phyloP scores from a whole-genome alignment of 176 grass and related monocot species.

The Secale cereale region DNA sequence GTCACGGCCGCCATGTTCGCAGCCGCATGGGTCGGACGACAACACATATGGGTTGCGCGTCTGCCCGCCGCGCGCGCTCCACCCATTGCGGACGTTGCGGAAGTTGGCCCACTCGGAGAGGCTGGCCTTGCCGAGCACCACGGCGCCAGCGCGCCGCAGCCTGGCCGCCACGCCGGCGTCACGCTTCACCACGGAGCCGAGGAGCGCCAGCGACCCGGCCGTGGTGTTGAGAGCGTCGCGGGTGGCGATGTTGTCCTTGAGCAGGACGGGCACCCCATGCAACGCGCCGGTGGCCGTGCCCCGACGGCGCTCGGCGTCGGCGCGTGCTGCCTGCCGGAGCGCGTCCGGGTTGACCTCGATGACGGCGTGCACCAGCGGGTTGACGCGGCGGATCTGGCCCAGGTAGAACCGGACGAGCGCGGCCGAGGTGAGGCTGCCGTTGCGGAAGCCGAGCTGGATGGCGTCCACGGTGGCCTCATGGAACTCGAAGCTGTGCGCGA shows the following conservation, averaged over 20 bases:
- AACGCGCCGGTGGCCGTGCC: not conserved
- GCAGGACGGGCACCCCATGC: conserved; percentile 52
- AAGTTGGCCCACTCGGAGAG: conserved; percentile 52
- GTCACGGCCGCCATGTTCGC: conserved; percentile 54
- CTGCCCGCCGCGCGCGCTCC: conserved; percentile 57
- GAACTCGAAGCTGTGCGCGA: conserved; percentile 33
- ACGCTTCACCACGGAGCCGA: conserved; percentile 37
- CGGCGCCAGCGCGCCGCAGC: conserved; percentile 45
- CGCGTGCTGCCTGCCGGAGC: conserved; percentile 21
- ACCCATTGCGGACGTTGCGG: conserved; percentile 41
- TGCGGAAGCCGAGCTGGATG: conserved; percentile 49
- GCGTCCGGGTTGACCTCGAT: conserved; percentile 66
- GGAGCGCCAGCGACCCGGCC: conserved; percentile 61
- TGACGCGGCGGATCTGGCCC: conserved; percentile 28
- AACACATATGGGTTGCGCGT: conserved; percentile 50
- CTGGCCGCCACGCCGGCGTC: conserved; percentile 55
- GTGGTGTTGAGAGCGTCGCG: conserved; percentile 55
- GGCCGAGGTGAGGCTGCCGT: conserved; percentile 45
- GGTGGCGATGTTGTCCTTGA: conserved; percentile 65
- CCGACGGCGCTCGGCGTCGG: conserved; percentile 16
- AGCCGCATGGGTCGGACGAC: conserved; percentile 29
- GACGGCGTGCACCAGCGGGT: conserved; percentile 54
- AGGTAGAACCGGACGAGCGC: conserved; percentile 54
- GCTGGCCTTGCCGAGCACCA: conserved; percentile 66
- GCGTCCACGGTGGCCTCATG: conserved; percentile 52